Evolutionary conservation across 208 protist species (phyloP), one percentile per base, ranked within the genome.

Genomic region (Balamuthia mandrillaris): DNA sequence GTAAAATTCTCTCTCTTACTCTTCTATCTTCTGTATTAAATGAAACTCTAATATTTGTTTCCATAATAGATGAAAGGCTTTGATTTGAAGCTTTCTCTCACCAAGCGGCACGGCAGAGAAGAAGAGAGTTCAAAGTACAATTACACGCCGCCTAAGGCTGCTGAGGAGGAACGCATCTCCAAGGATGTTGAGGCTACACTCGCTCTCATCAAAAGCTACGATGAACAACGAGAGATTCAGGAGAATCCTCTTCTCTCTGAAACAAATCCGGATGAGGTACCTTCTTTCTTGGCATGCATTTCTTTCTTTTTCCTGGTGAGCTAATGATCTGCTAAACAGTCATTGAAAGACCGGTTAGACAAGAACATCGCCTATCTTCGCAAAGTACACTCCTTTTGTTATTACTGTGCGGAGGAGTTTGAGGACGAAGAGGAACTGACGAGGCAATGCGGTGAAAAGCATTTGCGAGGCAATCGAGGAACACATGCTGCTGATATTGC

Each of bases 381-480:
- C 10, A 10, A 29, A 2, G 78, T 84, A 7, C 78, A 84, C 33
- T 31, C 54, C 4, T 84, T 74, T 44, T 84, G 78, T 39, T 84
- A 74, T 42, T 84, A 84, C 56, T 84, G 78, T 29, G 78, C 9
- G 12, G 78, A 84, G 60, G 41, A 84, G 78, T 84, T 72, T 39
- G 78, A 78, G 5, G 33, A 24, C 56, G 58, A 84, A 10, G 60
- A 65, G 6, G 78, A 84, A 44, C 54, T 84, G 35, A 29, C 7
- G 31, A 12, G 78, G 3, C 14, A 24, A 58, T 84, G 78, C 60
- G 78, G 78, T 24, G 44, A 84, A 21, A 3, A 49, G 54, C 78
- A 84, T n/a, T 39, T 77, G 1, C 44, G 72, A 29, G 9, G 47
- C 14, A 58, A 58, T 18, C 44, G 9, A 60, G 3, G 14, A n/a